These are phyloP conservation scores for Kluyveromyces nonfermentans DNA, from an alignment of 805 yeast species.

Conservation along the genomic window DNA sequence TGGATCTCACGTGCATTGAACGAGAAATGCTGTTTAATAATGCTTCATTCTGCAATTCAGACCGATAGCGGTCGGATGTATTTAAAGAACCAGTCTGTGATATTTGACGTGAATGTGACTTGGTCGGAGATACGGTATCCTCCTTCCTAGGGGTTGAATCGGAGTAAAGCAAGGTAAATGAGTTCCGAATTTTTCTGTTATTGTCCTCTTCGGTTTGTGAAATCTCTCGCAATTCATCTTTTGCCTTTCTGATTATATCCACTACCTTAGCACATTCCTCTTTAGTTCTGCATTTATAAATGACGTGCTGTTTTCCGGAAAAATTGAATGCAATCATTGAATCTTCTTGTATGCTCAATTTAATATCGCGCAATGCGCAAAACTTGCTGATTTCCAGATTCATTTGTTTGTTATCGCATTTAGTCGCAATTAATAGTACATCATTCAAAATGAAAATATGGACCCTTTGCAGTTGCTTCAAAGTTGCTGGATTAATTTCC, in stretches of 20 bases:
- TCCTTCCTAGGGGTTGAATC: conserved; percentile 28
- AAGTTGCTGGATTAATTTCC: conserved; percentile 76
- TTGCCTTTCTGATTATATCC: conserved; percentile 50
- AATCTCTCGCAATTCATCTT: conserved; percentile 49
- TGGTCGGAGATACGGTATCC: conserved; percentile 25
- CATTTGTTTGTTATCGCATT: conserved; percentile 29
- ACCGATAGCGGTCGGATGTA: not conserved
- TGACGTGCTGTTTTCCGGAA: conserved; percentile 9
- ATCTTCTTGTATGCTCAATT: conserved; percentile 29
- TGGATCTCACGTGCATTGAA: conserved; percentile 50
- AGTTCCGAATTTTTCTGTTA: conserved; percentile 36
- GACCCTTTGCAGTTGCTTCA: conserved; percentile 68
- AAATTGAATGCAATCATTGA: conserved; percentile 15
- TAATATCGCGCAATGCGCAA: conserved; percentile 63
- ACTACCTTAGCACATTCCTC: conserved; percentile 34
- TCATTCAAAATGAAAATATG: conserved; percentile 76
- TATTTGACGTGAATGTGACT: conserved; percentile 25
- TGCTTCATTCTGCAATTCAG: conserved; percentile 1
- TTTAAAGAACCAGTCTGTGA: not conserved
- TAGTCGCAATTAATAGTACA: conserved; percentile 61
- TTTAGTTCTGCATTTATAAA: conserved; percentile 20
- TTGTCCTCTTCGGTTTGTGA: conserved; percentile 40
- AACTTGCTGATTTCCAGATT: conserved; percentile 63
- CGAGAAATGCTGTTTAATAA: conserved; percentile 41
- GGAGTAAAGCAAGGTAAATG: conserved; percentile 33